These are phyloP conservation scores for Neurospora terricola DNA, from an alignment of 495 filamentous ascomycete species.

Conservation along the genomic window DNA sequence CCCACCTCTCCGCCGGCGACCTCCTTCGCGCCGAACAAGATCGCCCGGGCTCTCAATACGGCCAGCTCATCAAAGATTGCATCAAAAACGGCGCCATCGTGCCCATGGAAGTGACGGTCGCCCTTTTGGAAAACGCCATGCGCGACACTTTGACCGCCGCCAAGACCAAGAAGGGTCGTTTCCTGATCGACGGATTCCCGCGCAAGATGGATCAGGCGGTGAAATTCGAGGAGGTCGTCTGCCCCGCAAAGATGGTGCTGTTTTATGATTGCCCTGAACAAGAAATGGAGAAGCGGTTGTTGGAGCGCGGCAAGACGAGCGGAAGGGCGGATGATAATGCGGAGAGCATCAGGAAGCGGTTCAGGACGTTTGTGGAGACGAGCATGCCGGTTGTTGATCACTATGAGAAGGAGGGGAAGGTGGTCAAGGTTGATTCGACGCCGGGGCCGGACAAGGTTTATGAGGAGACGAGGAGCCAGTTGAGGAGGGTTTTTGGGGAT, in stretches of 20 bases:
- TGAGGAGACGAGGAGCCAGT: constrained; percentile 44
- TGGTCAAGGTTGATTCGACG: constrained; percentile 66
- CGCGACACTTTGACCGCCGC: constrained; percentile 41
- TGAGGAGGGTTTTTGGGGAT: constrained; percentile 26
- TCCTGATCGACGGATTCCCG: constrained; percentile 93
- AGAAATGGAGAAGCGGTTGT: constrained; percentile 69
- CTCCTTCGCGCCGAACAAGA: constrained; percentile 88
- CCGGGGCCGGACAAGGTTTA: constrained; percentile 66
- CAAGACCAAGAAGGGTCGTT: constrained; percentile 41
- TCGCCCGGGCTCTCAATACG: constrained; percentile 74
- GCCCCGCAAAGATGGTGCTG: constrained; percentile 68
- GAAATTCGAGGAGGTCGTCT: constrained; percentile 85
- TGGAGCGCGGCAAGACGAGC: constrained; percentile 86
- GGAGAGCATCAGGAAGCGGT: constrained; percentile 91
- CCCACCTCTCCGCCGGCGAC: constrained; percentile 87
- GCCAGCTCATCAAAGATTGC: constrained; percentile 77
- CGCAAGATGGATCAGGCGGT: constrained; percentile 93
- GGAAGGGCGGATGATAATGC: constrained; percentile 88
- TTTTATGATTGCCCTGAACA: constrained; percentile 89
- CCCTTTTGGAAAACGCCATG: constrained; percentile 89
- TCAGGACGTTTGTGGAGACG: constrained; percentile 84
- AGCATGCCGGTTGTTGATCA: constrained; percentile 93
- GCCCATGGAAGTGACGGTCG: constrained; percentile 97
- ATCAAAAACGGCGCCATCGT: constrained; percentile 93
- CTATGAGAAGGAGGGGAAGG: constrained; percentile 66